A percentile compares a stretch with the other conserved stretches of the same genome.
Evolutionary conservation across 306 rosid genomes (phyloP).

Genomic region (Sesbania bispinosa): DNA sequence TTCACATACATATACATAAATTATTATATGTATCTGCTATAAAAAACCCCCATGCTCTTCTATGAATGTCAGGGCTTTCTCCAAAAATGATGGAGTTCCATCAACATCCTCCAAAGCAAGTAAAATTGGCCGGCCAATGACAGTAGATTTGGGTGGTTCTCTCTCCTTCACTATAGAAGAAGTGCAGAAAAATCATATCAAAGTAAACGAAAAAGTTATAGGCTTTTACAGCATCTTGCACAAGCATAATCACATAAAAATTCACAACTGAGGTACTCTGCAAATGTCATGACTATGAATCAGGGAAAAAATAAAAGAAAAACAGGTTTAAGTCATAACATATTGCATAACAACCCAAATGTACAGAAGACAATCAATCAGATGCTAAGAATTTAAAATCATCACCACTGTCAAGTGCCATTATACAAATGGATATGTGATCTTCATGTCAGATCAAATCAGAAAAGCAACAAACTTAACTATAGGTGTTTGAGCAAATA

Average conservation of each 20-base stretch:
- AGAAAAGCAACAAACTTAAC: too few relatives aligned
- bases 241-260: slow-evolving; percentile 13
- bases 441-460: not conserved
- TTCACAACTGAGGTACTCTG: not conserved
- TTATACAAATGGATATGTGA: not conserved
- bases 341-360: not conserved
- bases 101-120: slow-evolving; percentile 95
- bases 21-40: not conserved
- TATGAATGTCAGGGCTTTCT: slow-evolving; percentile 80
- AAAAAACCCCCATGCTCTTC: slow-evolving; percentile 67
- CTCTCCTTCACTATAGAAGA: slow-evolving; percentile 54
- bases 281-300: too few relatives aligned
- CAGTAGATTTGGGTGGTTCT: slow-evolving; percentile 56
- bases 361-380: slow-evolving; percentile 14
- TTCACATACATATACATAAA: not conserved
- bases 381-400: not conserved
- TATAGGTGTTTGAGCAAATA: slow-evolving; percentile 1
- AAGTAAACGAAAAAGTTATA: slow-evolving; percentile 21
- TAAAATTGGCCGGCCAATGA: slow-evolving; percentile 81
- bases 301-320: too few relatives aligned
- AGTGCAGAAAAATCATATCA: slow-evolving; percentile 28
- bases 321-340: not conserved
- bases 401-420: slow-evolving; percentile 12
- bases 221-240: slow-evolving; percentile 27
- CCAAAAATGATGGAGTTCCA: slow-evolving; percentile 93